phyloP scores from a whole-genome alignment of 139 green algal species.

The Micractinium sp. region DNA sequence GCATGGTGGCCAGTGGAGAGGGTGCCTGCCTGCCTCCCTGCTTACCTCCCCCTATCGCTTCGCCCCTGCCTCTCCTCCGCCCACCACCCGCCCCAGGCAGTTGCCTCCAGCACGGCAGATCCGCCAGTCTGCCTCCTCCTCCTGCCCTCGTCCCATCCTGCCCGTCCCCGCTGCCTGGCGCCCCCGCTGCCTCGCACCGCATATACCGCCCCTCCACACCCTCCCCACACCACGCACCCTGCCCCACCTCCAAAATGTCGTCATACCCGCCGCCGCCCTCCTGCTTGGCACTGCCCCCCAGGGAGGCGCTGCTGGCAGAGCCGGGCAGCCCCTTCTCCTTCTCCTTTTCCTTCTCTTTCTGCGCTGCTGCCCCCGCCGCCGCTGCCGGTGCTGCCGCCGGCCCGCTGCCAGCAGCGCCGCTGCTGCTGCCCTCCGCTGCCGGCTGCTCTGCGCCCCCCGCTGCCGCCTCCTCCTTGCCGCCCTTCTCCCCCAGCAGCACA shows the following conservation, averaged over 20 bases:
- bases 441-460: background rate
- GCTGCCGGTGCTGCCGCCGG: slow-evolving; percentile 3
- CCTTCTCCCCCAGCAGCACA: slow-evolving; percentile 74
- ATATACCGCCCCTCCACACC: no score
- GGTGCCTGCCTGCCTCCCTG: no score
- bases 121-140: no score
- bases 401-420: slow-evolving; percentile 14
- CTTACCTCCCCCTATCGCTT: no score
- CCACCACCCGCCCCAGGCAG: background rate
- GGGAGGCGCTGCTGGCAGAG: background rate
- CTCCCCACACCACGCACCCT: background rate
- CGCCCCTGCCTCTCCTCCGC: no score
- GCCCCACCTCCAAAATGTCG: slow-evolving; percentile 11
- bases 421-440: slow-evolving; percentile 3
- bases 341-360: background rate
- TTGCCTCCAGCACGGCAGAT: no score
- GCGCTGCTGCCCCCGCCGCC: background rate
- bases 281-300: background rate
- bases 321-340: background rate
- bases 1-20: background rate
- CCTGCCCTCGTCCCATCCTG: no score
- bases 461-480: slow-evolving; percentile 20
- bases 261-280: background rate
- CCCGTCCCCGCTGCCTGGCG: background rate
- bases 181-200: no score